Evolutionary conservation across 768 basidiomycete genomes (phyloP).

Genomic region (Tulasnella calospora): DNA sequence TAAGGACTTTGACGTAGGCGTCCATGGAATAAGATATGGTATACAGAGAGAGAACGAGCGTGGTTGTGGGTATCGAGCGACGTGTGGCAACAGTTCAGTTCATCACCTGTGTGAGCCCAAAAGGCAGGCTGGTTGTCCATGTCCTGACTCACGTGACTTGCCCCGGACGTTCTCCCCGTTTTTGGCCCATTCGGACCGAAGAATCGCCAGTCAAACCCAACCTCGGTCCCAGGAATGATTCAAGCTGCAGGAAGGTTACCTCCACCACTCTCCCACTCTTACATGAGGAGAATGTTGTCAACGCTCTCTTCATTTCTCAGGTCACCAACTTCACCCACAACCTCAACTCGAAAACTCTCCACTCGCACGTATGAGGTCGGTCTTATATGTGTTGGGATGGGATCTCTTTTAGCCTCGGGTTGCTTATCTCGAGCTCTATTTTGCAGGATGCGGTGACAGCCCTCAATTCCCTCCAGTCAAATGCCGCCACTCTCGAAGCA

Average conservation of each 20-base stretch:
- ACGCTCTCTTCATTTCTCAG: constrained; percentile 15
- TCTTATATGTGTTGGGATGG: neutral
- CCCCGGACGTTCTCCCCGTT: neutral
- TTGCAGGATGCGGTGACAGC: constrained; percentile 58
- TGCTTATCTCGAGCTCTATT: constrained; percentile 16
- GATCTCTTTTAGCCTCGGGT: neutral
- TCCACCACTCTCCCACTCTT: constrained; percentile 3
- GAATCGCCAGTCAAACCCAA: neutral
- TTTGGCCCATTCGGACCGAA: constrained; percentile 3
- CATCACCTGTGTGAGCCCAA: neutral
- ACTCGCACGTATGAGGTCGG: constrained; percentile 51
- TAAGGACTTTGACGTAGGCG: neutral
- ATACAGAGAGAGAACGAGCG: neutral
- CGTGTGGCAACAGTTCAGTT: neutral
- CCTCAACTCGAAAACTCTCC: constrained; percentile 47
- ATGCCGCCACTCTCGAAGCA: constrained; percentile 87
- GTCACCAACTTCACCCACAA: neutral
- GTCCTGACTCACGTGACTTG: neutral
- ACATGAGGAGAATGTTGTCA: constrained; percentile 23
- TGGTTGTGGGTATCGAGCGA: neutral
- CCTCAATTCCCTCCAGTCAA: constrained; percentile 81
- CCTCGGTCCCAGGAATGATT: neutral
- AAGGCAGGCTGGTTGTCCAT: neutral
- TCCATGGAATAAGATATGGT: neutral
- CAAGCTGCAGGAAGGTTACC: neutral